Conservation (phyloP, 768 basidiomycete species). For the Lactifluus subvellereus region DNA sequence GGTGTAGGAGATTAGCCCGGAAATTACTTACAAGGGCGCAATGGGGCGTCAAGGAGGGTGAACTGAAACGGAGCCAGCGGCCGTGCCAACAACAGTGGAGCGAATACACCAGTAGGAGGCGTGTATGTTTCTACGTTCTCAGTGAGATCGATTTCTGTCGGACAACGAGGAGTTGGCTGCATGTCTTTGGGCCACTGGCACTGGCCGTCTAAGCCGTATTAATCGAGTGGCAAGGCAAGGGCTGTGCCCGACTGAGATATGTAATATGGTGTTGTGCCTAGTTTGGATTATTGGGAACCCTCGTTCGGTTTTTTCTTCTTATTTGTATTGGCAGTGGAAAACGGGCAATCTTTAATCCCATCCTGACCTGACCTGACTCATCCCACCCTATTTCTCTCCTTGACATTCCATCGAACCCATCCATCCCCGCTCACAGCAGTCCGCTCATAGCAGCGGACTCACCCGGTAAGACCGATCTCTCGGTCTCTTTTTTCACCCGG, state of each 20-base stretch:
- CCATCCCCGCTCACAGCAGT: not conserved
- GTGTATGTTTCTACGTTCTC: not conserved
- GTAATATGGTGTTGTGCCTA: not conserved
- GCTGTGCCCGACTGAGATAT: not conserved
- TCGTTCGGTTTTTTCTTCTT: not conserved
- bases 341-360: not conserved
- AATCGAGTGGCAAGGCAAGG: not conserved
- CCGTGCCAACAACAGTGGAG: not conserved
- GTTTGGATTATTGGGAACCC: not conserved
- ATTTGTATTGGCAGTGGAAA: not conserved
- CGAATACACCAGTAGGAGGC: not conserved
- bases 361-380: no score
- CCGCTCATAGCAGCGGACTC: not conserved
- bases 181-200: no score
- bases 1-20: constrained; percentile 8
- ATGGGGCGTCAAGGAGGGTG: not conserved
- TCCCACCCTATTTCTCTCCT: not conserved
- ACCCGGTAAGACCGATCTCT: not conserved
- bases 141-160: not conserved
- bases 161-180: not conserved
- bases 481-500: not conserved
- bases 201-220: no score
- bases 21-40: constrained; percentile 2
- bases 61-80: not conserved
- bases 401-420: not conserved